Evolutionary conservation across 1,139 yeast species (phyloP), one percentile per base, ranked within the genome.

Genomic region (Kodamaea anthophila): DNA sequence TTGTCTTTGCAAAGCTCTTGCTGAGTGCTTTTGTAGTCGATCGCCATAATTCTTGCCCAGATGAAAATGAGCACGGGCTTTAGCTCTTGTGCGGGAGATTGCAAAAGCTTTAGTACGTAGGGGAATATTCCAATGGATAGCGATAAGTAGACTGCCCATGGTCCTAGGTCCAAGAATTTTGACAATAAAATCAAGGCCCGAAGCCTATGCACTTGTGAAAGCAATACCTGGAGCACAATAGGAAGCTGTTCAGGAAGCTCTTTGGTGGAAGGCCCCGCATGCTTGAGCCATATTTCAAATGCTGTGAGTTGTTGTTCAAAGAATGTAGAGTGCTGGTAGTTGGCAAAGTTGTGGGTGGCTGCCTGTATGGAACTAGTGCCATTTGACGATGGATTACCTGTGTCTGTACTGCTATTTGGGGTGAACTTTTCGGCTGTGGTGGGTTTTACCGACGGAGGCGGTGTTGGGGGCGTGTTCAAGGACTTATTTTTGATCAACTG

Each of bases 11-110:
- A 74, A 24, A 91, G 67, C 48, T 91, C 99, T 41, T 82, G 87
- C 50, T 93, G 98, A 3, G 96, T 87, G 44, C 84, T 82, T 39
- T 76, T 74, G 49, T 82, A 81, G 53, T 91, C 97, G 13, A 91
- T 94, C 3, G 97, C 93, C 94, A 91, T 85, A 15, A 91, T 86
- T 42, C 98, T 67, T 0, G 97, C 96, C 99, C 99, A 91, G 35
- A 91, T 91, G 46, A 88, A 93, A 2, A 93, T 91, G 36, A 91
- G 60, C 3, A 91, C 96, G 0, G 98, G 97, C 47, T 87, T 87
- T 37, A 93, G 64, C 47, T 93, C 98, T 22, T 86, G 94, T 0
- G 97, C 96, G 0, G 98, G 97, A 37, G 94, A 82, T 51, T 91
- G 98, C 21, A 91, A 60, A 20, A 93, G 65, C 46, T 88, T 86